A percentile compares a stretch with the other conserved stretches of the same genome.
These are phyloP conservation scores for Trichophyton equinum DNA, from an alignment of 2,329 filamentous ascomycete genomes.

Conservation along the genomic window DNA sequence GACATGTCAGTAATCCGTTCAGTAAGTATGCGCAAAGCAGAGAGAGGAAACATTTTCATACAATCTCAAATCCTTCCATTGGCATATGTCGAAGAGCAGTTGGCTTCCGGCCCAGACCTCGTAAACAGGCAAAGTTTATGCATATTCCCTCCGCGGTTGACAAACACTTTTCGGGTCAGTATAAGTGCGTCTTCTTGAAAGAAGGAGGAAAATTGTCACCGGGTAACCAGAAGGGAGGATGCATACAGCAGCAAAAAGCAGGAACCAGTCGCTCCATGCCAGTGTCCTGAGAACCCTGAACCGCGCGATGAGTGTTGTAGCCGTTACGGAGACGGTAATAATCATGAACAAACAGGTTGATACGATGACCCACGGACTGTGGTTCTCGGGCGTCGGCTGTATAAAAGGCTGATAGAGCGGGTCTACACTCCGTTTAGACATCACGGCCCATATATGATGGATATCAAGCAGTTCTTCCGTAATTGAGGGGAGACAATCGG, in stretches of 20 bases:
- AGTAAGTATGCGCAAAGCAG: not conserved
- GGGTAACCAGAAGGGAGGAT: not conserved
- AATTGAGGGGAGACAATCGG: not conserved
- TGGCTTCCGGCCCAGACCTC: slow-evolving; percentile 15
- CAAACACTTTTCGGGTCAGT: slow-evolving; percentile 6
- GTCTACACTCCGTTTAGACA: slow-evolving; percentile 1
- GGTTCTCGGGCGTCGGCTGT: slow-evolving; percentile 10
- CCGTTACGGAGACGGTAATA: slow-evolving; percentile 13
- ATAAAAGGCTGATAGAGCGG: slow-evolving; percentile 11
- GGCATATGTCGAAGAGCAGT: slow-evolving; percentile 10
- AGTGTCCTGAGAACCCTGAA: slow-evolving; percentile 12
- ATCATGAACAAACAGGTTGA: slow-evolving; percentile 12
- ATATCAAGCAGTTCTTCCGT: not conserved
- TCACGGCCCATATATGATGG: not conserved
- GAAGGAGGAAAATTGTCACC: not conserved
- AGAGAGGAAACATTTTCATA: slow-evolving; percentile 1
- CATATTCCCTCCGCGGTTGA: slow-evolving; percentile 12
- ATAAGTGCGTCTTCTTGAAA: not conserved
- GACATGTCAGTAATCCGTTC: too few species aligned
- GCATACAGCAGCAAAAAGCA: slow-evolving; percentile 14
- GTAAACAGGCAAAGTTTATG: slow-evolving; percentile 13
- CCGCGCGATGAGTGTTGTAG: slow-evolving; percentile 15
- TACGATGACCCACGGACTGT: slow-evolving; percentile 13
- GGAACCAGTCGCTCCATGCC: slow-evolving; percentile 13
- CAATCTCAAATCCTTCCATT: slow-evolving; percentile 15